Conservation (phyloP, 1,284 basidiomycete species). For the Ustilago xerochloae region DNA sequence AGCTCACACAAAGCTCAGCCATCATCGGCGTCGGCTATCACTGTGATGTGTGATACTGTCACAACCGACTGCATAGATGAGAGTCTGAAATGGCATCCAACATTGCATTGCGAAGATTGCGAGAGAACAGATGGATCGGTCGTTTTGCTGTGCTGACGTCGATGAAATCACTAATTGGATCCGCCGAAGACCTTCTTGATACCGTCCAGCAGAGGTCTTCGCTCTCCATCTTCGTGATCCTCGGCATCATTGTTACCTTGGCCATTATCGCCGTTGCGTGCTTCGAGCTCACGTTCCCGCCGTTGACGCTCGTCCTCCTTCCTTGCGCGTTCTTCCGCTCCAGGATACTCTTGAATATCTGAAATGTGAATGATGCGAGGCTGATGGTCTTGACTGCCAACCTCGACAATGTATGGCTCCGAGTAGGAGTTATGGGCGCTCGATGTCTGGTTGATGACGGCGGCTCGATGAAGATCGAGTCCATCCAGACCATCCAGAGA, state of each 20-base stretch:
- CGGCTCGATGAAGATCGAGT: conserved; percentile 24
- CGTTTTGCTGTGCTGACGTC: too few relatives aligned
- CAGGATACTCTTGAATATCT: conserved; percentile 47
- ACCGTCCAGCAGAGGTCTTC: conserved; percentile 28
- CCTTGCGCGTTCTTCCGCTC: conserved; percentile 26
- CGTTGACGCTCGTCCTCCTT: conserved; percentile 16
- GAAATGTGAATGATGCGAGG: conserved; percentile 43
- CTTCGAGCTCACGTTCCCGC: not conserved
- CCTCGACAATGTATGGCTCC: conserved; percentile 61
- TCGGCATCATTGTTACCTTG: not conserved
- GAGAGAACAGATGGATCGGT: too few relatives aligned
- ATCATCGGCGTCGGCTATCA: too few relatives aligned
- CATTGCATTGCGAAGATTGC: too few relatives aligned
- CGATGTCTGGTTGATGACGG: conserved; percentile 15
- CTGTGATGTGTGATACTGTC: too few relatives aligned
- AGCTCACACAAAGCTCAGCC: too few relatives aligned
- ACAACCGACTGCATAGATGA: too few relatives aligned
- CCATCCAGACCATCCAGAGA: conserved; percentile 29
- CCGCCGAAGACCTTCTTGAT: conserved; percentile 33
- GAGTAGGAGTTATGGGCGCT: conserved; percentile 29
- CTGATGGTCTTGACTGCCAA: conserved; percentile 43
- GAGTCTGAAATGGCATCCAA: too few relatives aligned
- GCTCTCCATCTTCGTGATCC: conserved; percentile 17
- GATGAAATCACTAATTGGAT: conserved; percentile 13
- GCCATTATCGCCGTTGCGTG: not conserved